Base-by-base conservation (phyloP, 495 filamentous ascomycete genomes). In the Jackrogersella multiformis region DNA sequence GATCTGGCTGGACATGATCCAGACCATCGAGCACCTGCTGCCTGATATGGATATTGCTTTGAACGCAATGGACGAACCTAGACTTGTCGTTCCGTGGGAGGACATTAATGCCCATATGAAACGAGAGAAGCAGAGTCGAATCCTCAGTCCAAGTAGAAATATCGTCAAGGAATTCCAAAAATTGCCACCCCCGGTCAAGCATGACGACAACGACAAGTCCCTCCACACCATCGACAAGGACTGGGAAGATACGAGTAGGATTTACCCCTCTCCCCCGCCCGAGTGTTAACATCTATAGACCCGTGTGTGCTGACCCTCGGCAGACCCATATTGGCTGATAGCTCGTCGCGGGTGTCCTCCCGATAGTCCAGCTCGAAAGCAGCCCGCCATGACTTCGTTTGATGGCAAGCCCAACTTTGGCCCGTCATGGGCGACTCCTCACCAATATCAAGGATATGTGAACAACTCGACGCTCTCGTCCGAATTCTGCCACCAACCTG, bases 11-110 rank as follows among this genome's bases (percentile, higher is more conserved):
- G 73, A 81, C 23, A 78, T 91, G 70, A 81, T 90, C 23, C 64
- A 82, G 38, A 82, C 80, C 0, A 81, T 92, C 48, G 80, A 84
- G 32, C 78, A 86, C 59, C 70, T 87, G 59, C 72, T 92, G 23
- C 90, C 90, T 15, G 88, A 92, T 72, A 87, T 92, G 85, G 88
- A 90, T 64, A 80, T 92, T 45, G 84, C 88, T 4, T 80, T 90
- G 69, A 92, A 92, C 68, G 78, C 82, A 1, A 84, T 89, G 79
- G 90, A 92, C 67, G 88, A 92, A 69, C 89, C 89, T 23, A 77
- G 89, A 42, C 73, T 91, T 2, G 82, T 90, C 5, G 85, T 86
- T 1, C 84, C 86, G 15, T 90, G 86, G 84, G 89, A 92, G 56
- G 81, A 85, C 8, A 85, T 91, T 45, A 81, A 87, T 55, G 76